These are phyloP conservation scores for Neofusicoccum parvum DNA, from an alignment of 2,329 filamentous ascomycete species.

Conservation along the genomic window DNA sequence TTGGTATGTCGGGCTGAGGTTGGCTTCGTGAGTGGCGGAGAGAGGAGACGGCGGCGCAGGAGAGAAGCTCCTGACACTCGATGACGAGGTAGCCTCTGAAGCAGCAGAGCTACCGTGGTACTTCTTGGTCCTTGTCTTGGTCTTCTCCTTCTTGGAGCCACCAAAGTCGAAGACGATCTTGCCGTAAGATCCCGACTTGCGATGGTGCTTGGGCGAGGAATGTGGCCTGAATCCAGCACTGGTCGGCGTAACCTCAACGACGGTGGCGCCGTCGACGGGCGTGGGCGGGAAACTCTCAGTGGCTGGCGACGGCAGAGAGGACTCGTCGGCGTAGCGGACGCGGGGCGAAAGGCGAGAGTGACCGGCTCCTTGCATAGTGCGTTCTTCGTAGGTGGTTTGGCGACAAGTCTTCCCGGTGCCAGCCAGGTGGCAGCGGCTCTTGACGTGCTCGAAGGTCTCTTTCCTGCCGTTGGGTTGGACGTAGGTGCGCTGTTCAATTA, in stretches of 20 bases:
- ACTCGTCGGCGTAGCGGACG: conserved; percentile 8
- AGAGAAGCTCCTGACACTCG: conserved; percentile 7
- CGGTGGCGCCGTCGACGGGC: conserved; percentile 1
- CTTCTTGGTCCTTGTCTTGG: neutral
- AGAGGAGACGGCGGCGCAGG: neutral
- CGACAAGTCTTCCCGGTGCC: neutral
- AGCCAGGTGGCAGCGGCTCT: conserved; percentile 9
- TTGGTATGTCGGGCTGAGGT: neutral
- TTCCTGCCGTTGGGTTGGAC: conserved; percentile 3
- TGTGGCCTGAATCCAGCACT: neutral
- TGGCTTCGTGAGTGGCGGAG: neutral
- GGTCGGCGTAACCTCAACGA: neutral
- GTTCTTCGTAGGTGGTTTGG: neutral
- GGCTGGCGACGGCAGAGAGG: neutral
- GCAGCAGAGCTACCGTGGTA: conserved; percentile 9
- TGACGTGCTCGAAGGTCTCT: conserved; percentile 18
- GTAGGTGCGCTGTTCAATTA: conserved; percentile 17
- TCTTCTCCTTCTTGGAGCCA: conserved; percentile 3
- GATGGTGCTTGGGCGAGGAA: conserved; percentile 2
- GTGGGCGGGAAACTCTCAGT: conserved; percentile 12
- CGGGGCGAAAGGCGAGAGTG: conserved; percentile 4
- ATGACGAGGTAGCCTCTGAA: neutral
- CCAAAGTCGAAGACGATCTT: conserved; percentile 1
- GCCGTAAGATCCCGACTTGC: neutral
- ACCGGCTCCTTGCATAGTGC: conserved; percentile 7